phyloP scores from a whole-genome alignment of 148 eudicot genomes.

The Silene uniflora region DNA sequence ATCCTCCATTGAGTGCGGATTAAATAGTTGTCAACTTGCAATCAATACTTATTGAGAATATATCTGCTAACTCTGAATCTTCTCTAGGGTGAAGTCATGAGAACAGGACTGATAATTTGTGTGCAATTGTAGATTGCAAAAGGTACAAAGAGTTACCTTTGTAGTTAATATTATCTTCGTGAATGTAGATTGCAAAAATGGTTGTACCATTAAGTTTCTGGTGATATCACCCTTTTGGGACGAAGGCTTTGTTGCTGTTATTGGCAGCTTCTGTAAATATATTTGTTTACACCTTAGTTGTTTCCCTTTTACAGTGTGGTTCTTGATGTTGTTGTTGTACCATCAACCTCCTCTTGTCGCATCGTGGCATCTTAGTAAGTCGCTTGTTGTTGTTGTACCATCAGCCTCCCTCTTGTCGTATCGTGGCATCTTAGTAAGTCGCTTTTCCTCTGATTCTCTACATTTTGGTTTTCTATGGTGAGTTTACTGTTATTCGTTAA shows the following conservation, averaged over 20 bases:
- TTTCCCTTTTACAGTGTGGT: too few species aligned
- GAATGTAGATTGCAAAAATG: neutral
- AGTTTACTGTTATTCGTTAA: too few species aligned
- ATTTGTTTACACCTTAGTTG: too few species aligned
- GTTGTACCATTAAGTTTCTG: neutral
- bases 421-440: too few species aligned
- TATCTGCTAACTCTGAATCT: slow-evolving; percentile 20
- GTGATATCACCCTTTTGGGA: neutral
- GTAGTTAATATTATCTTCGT: neutral
- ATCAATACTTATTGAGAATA: slow-evolving; percentile 19
- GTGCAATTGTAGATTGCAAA: slow-evolving; percentile 18
- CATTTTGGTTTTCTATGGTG: too few species aligned
- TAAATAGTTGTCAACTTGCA: slow-evolving; percentile 13
- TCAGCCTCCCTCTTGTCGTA: too few species aligned
- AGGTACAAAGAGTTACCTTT: neutral
- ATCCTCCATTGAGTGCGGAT: slow-evolving; percentile 5
- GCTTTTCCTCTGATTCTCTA: too few species aligned
- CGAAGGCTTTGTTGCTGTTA: neutral
- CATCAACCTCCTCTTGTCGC: too few species aligned
- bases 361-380: too few species aligned
- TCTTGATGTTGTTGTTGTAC: too few species aligned
- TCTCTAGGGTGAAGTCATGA: slow-evolving; percentile 25
- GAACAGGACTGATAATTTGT: slow-evolving; percentile 13
- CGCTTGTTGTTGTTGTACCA: too few species aligned
- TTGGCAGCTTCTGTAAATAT: neutral